A percentile compares a stretch with the other conserved stretches of the same genome.
These are phyloP conservation scores for Debaryomyces psychrophilus DNA, from an alignment of 1,139 yeast species.

Conservation along the genomic window DNA sequence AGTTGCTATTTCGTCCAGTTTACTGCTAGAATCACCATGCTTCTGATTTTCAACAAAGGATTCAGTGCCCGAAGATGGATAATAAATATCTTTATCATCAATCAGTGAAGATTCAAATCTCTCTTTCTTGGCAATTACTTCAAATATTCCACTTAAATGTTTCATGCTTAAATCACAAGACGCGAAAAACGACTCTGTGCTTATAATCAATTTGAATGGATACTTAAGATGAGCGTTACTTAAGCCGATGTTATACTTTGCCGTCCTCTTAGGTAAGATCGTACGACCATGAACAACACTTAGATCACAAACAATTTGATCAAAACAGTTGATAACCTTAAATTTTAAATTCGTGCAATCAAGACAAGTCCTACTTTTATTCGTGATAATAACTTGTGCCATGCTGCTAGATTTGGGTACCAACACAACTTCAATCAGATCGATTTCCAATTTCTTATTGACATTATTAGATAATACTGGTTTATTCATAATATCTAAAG, in stretches of 20 bases:
- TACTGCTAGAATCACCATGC: slow-evolving; percentile 3
- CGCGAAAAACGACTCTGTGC: slow-evolving; percentile 27
- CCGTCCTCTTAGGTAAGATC: slow-evolving; percentile 33
- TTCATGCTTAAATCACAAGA: slow-evolving; percentile 30
- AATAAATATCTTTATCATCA: not conserved
- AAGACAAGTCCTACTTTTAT: slow-evolving; percentile 29
- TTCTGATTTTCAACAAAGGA: slow-evolving; percentile 10
- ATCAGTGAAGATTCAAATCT: not conserved
- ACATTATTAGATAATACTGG: not conserved
- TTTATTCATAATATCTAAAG: not conserved
- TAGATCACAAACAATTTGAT: slow-evolving; percentile 30
- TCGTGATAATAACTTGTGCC: slow-evolving; percentile 38
- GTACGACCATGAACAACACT: slow-evolving; percentile 36
- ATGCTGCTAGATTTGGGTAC: slow-evolving; percentile 35
- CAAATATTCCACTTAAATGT: slow-evolving; percentile 27
- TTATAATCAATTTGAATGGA: slow-evolving; percentile 37
- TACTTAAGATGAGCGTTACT: slow-evolving; percentile 37
- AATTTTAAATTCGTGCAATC: slow-evolving; percentile 37
- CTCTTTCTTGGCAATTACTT: slow-evolving; percentile 8
- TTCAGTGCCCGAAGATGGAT: slow-evolving; percentile 14
- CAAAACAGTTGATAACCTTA: slow-evolving; percentile 36
- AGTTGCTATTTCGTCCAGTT: not conserved
- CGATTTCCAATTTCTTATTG: not conserved
- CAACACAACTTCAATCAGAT: slow-evolving; percentile 25
- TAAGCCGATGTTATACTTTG: slow-evolving; percentile 39